A percentile compares a stretch with the other conserved stretches of the same genome.
Evolutionary conservation across 2,329 filamentous ascomycete species (phyloP).

Genomic region (Pseudogymnoascus sp.): DNA sequence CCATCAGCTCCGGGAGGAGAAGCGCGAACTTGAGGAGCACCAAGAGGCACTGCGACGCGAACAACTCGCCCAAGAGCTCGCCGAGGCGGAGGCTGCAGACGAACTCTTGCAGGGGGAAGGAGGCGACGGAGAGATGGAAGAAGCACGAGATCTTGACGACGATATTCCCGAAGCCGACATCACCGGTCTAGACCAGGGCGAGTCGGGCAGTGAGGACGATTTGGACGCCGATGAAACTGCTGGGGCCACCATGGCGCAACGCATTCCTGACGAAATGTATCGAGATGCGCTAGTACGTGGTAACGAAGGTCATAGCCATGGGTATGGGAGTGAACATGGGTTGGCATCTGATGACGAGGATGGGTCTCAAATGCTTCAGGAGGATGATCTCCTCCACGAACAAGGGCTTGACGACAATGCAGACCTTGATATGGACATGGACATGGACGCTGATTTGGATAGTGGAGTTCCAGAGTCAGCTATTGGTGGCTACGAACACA

Average conservation of each 20-base stretch:
- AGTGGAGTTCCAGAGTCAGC: constrained; percentile 60
- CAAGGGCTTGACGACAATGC: constrained; percentile 25
- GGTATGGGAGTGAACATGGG: constrained; percentile 37
- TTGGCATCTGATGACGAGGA: constrained; percentile 50
- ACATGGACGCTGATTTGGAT: constrained; percentile 64
- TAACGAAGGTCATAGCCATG: constrained; percentile 38
- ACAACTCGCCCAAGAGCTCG: constrained; percentile 65
- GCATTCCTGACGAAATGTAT: constrained; percentile 55
- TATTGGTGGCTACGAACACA: constrained; percentile 65
- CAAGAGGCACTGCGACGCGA: constrained; percentile 66
- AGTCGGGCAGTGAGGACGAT: constrained; percentile 30
- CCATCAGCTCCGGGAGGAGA: constrained; percentile 83
- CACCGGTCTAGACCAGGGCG: constrained; percentile 37
- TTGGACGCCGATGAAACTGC: constrained; percentile 35
- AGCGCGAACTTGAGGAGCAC: constrained; percentile 80
- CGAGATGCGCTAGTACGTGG: constrained; percentile 50
- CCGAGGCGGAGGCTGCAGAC: constrained; percentile 47
- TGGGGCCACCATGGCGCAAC: constrained; percentile 20
- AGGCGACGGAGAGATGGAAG: constrained; percentile 41
- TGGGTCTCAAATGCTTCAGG: constrained; percentile 53
- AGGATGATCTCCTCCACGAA: constrained; percentile 48
- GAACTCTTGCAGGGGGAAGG: constrained; percentile 35
- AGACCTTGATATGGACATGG: constrained; percentile 38
- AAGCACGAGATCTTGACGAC: constrained; percentile 60
- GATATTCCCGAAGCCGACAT: constrained; percentile 60